phyloP scores from a whole-genome alignment of 805 yeast genomes.

The Hanseniaspora pseudoguilliermondii region DNA sequence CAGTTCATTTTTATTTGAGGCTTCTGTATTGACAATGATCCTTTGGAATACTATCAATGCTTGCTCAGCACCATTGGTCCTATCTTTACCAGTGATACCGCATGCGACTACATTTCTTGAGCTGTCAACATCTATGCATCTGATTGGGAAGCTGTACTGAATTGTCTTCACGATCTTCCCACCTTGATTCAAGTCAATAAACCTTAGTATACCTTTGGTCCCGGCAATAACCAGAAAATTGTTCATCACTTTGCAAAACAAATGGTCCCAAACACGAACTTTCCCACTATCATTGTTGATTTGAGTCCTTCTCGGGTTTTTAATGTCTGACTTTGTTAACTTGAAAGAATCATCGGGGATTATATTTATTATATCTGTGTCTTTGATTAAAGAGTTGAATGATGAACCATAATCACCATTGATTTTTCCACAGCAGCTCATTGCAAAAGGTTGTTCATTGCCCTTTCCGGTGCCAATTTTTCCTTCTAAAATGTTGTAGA shows the following conservation, averaged over 20 bases:
- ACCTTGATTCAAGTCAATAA: constrained; percentile 41
- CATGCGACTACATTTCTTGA: constrained; percentile 56
- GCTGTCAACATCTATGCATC: constrained; percentile 63
- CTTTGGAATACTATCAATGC: constrained; percentile 57
- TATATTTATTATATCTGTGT: constrained; percentile 16
- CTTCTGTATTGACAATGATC: constrained; percentile 18
- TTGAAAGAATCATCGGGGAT: constrained; percentile 8
- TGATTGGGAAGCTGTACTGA: constrained; percentile 57
- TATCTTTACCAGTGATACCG: constrained; percentile 72
- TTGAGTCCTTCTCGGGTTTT: neutral
- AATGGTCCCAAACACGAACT: constrained; percentile 42
- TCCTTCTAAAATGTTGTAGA: constrained; percentile 41
- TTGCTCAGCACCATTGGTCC: constrained; percentile 54
- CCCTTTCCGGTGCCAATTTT: constrained; percentile 30
- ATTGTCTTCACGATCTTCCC: constrained; percentile 62
- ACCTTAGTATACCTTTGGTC: constrained; percentile 56
- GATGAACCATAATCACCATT: constrained; percentile 54
- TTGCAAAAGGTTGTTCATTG: constrained; percentile 32
- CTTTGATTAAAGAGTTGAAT: constrained; percentile 30
- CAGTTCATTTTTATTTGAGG: constrained; percentile 27
- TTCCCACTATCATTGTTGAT: constrained; percentile 10
- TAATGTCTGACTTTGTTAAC: neutral
- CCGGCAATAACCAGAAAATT: constrained; percentile 51
- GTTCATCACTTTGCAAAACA: constrained; percentile 48
- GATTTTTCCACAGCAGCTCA: constrained; percentile 55